Evolutionary conservation across 208 protist species (phyloP).

Genomic region (Blechomonas ayalai): DNA sequence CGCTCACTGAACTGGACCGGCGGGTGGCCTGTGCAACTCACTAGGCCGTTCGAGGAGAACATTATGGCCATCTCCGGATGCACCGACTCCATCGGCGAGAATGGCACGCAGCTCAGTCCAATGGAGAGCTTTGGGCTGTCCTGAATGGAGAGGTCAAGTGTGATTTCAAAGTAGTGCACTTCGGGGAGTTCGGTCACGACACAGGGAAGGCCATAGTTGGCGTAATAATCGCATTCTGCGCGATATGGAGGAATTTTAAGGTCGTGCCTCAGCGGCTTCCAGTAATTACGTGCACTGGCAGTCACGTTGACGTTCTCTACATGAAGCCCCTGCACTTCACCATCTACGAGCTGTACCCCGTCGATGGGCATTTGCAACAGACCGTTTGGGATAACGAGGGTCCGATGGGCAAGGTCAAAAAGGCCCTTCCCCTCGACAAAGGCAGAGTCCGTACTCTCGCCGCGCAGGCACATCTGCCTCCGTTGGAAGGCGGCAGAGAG

Average conservation of each 20-base stretch:
- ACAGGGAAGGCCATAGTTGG: constrained; percentile 55
- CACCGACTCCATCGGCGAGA: constrained; percentile 30
- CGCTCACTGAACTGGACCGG: constrained; percentile 27
- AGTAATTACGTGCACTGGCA: constrained; percentile 73
- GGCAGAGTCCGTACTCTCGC: constrained; percentile 5
- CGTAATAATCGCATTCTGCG: constrained; percentile 45
- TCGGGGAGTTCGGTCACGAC: constrained; percentile 70
- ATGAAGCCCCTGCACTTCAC: constrained; percentile 77
- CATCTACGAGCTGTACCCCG: constrained; percentile 60
- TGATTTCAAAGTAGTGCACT: constrained; percentile 82
- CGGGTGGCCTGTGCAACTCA: constrained; percentile 9
- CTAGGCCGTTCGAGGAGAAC: constrained; percentile 48
- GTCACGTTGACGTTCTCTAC: constrained; percentile 61
- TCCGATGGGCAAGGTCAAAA: constrained; percentile 60
- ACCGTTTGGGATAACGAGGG: constrained; percentile 67
- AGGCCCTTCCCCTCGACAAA: constrained; percentile 47
- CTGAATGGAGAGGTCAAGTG: constrained; percentile 54
- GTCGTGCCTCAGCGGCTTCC: constrained; percentile 41
- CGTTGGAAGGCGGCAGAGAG: constrained; percentile 17
- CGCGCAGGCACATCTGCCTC: constrained; percentile 5
- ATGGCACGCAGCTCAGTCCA: constrained; percentile 45
- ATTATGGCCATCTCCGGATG: constrained; percentile 28
- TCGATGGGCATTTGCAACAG: constrained; percentile 61
- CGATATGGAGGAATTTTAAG: constrained; percentile 11
- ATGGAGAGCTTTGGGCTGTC: constrained; percentile 34